Percentiles rank a stretch among this genome's conserved stretches.
phyloP scores from a whole-genome alignment of 805 yeast species.

The Saturnispora diversa region DNA sequence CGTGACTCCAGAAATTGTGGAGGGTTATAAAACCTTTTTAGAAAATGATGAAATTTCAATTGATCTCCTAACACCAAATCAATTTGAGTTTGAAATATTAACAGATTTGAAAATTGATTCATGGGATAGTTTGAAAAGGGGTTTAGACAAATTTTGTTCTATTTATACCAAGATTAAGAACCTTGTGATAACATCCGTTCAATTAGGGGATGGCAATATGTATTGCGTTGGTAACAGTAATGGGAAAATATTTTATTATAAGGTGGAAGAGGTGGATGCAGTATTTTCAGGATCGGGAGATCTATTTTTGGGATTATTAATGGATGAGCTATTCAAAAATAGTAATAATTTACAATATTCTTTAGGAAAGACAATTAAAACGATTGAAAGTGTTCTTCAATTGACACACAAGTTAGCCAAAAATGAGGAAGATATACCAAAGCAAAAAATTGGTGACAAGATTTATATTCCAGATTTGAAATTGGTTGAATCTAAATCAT shows the following conservation, averaged over 20 bases:
- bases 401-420: constrained; percentile 30
- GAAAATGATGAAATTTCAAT: constrained; percentile 29
- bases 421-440: not conserved
- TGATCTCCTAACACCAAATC: constrained; percentile 60
- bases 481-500: constrained; percentile 36
- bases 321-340: constrained; percentile 38
- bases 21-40: constrained; percentile 43
- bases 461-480: constrained; percentile 36
- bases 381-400: constrained; percentile 36
- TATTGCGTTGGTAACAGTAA: constrained; percentile 38
- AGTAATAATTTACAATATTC: constrained; percentile 26
- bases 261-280: constrained; percentile 46
- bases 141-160: constrained; percentile 36
- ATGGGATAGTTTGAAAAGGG: constrained; percentile 30
- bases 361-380: constrained; percentile 33
- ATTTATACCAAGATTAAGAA: constrained; percentile 37
- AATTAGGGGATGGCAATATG: constrained; percentile 22
- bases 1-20: constrained; percentile 52
- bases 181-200: constrained; percentile 54
- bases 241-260: constrained; percentile 28
- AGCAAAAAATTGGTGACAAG: constrained; percentile 14
- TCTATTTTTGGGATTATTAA: constrained; percentile 53
- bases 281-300: constrained; percentile 72
- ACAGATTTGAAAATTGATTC: constrained; percentile 38
- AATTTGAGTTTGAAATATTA: constrained; percentile 60